These are phyloP conservation scores for Salix viminalis DNA, from an alignment of 345 rosid genomes.

Conservation along the genomic window DNA sequence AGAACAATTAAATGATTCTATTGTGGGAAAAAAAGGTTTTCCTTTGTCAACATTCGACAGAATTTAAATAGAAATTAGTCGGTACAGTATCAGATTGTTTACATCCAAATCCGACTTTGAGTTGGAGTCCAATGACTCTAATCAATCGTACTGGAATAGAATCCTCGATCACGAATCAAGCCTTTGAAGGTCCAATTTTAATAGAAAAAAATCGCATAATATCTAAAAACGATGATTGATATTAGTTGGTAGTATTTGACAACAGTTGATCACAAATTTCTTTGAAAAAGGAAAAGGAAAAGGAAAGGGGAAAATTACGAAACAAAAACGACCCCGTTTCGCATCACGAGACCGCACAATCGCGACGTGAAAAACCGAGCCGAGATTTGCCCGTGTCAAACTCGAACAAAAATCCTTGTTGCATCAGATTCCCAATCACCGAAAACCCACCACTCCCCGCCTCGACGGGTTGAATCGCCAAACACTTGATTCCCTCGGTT, in stretches of 20 bases:
- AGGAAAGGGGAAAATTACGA: background rate
- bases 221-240: background rate
- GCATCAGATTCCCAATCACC: conserved; percentile 91
- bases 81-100: too few relatives aligned
- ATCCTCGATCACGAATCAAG: too few relatives aligned
- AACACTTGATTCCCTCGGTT: conserved; percentile 51
- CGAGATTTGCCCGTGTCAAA: conserved; percentile 65
- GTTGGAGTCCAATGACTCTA: too few relatives aligned
- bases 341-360: conserved; percentile 46
- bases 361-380: conserved; percentile 76
- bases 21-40: too few relatives aligned
- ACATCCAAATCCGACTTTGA: too few relatives aligned
- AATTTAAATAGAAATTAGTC: too few relatives aligned
- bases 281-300: background rate
- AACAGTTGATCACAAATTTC: background rate
- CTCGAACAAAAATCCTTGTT: conserved; percentile 81
- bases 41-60: too few relatives aligned
- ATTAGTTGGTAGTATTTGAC: background rate
- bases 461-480: conserved; percentile 58
- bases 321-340: conserved; percentile 1
- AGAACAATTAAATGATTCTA: too few relatives aligned
- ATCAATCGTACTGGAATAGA: too few relatives aligned
- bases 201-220: too few relatives aligned
- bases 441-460: conserved; percentile 43
- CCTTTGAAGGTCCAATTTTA: too few relatives aligned